Evolutionary conservation across 495 filamentous ascomycete genomes (phyloP).

Genomic region (Aspergillus diversus): DNA sequence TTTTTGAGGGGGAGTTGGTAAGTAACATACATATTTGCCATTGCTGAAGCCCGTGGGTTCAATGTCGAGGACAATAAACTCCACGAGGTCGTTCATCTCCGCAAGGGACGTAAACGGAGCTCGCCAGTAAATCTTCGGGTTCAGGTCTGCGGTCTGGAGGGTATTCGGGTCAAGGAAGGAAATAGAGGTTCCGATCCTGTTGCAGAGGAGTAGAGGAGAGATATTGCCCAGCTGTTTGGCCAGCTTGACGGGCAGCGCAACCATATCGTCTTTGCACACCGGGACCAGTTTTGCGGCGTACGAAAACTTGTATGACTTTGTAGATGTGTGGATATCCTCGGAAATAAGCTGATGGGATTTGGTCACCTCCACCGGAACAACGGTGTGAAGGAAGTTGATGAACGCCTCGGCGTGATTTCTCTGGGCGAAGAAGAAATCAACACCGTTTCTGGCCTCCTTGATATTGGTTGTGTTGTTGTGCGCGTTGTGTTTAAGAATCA

Average conservation of each 20-base stretch:
- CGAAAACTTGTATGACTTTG: conserved; percentile 89
- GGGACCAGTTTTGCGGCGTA: conserved; percentile 86
- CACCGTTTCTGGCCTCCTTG: conserved; percentile 88
- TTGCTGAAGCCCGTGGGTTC: conserved; percentile 74
- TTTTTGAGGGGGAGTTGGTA: too few species aligned
- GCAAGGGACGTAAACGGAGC: conserved; percentile 81
- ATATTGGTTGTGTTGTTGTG: conserved; percentile 96
- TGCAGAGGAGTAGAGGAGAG: conserved; percentile 77
- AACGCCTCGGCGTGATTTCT: conserved; percentile 93
- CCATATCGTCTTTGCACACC: conserved; percentile 94
- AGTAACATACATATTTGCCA: conserved; percentile 62
- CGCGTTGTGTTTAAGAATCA: conserved; percentile 90
- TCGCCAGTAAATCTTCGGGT: conserved; percentile 82
- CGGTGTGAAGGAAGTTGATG: conserved; percentile 84
- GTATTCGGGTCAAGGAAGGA: conserved; percentile 90
- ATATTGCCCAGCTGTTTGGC: conserved; percentile 88
- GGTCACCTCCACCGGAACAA: conserved; percentile 76
- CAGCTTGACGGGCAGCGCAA: conserved; percentile 86
- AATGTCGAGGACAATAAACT: conserved; percentile 95
- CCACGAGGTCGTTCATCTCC: conserved; percentile 81
- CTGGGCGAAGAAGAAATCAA: conserved; percentile 92
- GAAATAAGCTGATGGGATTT: conserved; percentile 93
- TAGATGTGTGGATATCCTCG: conserved; percentile 86
- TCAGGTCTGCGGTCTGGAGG: conserved; percentile 85
- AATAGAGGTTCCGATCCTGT: conserved; percentile 84